A percentile compares a stretch with the other conserved stretches of the same genome.
These are phyloP conservation scores for Colletotrichum sp. DNA, from an alignment of 2,329 filamentous ascomycete species.

Conservation along the genomic window DNA sequence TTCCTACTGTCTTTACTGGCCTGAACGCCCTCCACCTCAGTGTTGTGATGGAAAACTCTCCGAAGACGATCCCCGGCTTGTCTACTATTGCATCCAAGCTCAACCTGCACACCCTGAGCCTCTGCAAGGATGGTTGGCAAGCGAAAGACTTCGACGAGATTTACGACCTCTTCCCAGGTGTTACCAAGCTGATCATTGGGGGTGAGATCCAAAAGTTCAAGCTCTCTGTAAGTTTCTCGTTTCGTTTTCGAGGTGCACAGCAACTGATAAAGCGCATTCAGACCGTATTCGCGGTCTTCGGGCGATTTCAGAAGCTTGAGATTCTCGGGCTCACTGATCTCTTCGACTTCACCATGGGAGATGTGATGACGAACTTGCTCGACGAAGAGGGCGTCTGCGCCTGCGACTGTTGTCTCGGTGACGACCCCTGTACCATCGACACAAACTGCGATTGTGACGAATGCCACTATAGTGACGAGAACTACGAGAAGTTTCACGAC, in stretches of 20 bases:
- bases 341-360: background rate
- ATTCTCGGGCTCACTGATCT: background rate
- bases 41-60: fast-evolving
- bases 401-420: background rate
- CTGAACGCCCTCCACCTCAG: background rate
- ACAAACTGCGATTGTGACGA: fast-evolving
- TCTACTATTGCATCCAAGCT: background rate
- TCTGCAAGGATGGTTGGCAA: background rate
- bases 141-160: background rate
- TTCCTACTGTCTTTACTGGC: background rate
- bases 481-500: background rate
- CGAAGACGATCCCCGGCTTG: background rate
- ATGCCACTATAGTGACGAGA: background rate
- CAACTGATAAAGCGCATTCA: background rate
- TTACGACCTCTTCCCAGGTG: background rate
- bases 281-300: background rate
- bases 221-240: background rate
- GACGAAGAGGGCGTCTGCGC: background rate
- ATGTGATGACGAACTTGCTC: background rate
- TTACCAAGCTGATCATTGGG: background rate
- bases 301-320: background rate
- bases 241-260: background rate
- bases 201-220: background rate
- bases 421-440: background rate
- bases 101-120: background rate